Percentiles rank a stretch among this genome's conserved stretches.
Evolutionary conservation across 805 yeast genomes (phyloP).

Genomic region (Cyberlindnera maritima): DNA sequence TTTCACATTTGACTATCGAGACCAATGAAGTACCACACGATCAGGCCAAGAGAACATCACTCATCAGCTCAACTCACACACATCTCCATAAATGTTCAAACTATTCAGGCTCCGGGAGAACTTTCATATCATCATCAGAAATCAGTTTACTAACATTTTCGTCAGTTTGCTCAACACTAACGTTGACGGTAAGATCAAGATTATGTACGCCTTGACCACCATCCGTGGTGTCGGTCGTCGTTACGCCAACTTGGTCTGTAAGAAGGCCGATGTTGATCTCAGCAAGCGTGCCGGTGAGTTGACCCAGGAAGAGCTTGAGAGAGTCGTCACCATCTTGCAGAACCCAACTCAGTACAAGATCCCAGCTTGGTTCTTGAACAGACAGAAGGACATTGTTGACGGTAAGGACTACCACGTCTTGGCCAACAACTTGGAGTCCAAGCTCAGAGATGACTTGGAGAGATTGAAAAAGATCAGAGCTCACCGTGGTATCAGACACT

Average conservation of each 20-base stretch:
- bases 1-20: background rate
- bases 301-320: slow-evolving; percentile 99
- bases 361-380: slow-evolving; percentile 99
- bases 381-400: slow-evolving; percentile 97
- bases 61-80: background rate
- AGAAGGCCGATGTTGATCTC: slow-evolving; percentile 99
- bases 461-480: slow-evolving; percentile 99
- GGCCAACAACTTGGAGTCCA: slow-evolving; percentile 98
- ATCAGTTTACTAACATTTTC: slow-evolving; percentile 33
- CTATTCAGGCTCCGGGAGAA: background rate
- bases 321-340: slow-evolving; percentile 99
- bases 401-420: slow-evolving; percentile 99
- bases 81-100: background rate
- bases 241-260: slow-evolving; percentile 99
- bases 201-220: slow-evolving; percentile 99
- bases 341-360: slow-evolving; percentile 99
- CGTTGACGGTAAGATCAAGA: slow-evolving; percentile 99
- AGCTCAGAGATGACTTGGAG: slow-evolving; percentile 99
- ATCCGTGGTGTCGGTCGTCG: slow-evolving; percentile 99
- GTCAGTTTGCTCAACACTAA: slow-evolving; percentile 98
- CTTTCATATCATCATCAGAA: background rate
- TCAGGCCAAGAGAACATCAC: background rate
- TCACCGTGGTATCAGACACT: slow-evolving; percentile 99
- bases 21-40: background rate
- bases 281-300: slow-evolving; percentile 99